Base-by-base conservation (phyloP, 352 stramenopile species). In the Pythium monospermum region DNA sequence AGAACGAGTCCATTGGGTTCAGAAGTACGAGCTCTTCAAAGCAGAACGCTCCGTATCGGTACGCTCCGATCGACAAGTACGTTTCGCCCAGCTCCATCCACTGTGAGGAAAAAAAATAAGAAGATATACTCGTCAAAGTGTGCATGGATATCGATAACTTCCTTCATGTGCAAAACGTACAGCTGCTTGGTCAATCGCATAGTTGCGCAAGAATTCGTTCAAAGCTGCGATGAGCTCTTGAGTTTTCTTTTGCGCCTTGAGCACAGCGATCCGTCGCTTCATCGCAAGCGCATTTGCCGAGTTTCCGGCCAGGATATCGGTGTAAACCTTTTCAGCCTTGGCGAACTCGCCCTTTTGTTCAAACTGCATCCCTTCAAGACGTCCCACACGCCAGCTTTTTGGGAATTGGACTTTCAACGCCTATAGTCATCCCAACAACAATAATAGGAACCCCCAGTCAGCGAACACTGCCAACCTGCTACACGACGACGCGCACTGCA, bases 11-110 rank as follows among this genome's bases (percentile, higher is more conserved):
- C 43, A 71, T 57, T 18, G 69, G 69, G 45, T 78, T 73, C 25
- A 65, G 58, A 30, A 78, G 31, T 38, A 71, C 59, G 15, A 78
- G 41, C 41, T 78, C 69, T 36, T 78, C 69, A 33, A 69, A 78
- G 66, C 69, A 75, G 51, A 75, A 78, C 7, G 61, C 64, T 23
- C 65, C 69, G 37, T 70, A 66, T 19, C 49, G 47, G 49, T 67
- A 75, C 10, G 66, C 58, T 6, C 59, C 62, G 11, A 64, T 46
- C 6, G 51, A 52, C 18, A 71, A 35, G 52, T 78, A 58, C n/a
- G 59, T 56, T 43, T 74, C 69, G 0, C 42, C 59, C 3, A 78
- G 53, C 36, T 73, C 69, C 12, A 46, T 62, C 69, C 69, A 78
- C 61, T 71, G 33, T 31, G 10, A 47, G 6, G 50, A 21, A 18